These are phyloP conservation scores for Lactifluus volemus DNA, from an alignment of 768 basidiomycete genomes.

Conservation along the genomic window DNA sequence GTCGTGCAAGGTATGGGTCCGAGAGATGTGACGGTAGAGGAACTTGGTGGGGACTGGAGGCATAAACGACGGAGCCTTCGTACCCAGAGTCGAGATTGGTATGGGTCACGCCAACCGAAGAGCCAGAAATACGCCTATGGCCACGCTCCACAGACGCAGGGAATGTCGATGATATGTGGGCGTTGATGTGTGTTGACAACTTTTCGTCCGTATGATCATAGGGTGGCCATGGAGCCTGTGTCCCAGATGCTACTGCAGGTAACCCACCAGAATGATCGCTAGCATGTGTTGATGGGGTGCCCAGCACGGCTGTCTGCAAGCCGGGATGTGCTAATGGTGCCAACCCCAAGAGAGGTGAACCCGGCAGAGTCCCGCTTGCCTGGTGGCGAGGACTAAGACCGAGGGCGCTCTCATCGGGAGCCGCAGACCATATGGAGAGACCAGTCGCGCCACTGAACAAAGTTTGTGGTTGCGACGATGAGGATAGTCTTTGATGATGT, in stretches of 20 bases:
- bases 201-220: slow-evolving; percentile 6
- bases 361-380: not conserved
- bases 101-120: not conserved
- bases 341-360: slow-evolving; percentile 1
- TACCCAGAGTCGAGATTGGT: not conserved
- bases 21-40: not conserved
- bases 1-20: not conserved
- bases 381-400: slow-evolving; percentile 15
- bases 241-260: not conserved
- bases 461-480: slow-evolving; percentile 35
- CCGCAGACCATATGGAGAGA: slow-evolving; percentile 62
- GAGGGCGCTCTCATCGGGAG: slow-evolving; percentile 35
- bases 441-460: slow-evolving; percentile 39
- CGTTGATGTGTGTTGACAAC: not conserved
- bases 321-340: not conserved
- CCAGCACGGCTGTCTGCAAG: not conserved
- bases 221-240: slow-evolving; percentile 12
- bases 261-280: not conserved
- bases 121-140: not conserved
- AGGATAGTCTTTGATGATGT: slow-evolving; percentile 19
- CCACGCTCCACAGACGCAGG: not conserved
- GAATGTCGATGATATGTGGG: not conserved
- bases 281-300: not conserved
- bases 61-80: slow-evolving; percentile 7
- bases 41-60: slow-evolving; percentile 10